These are phyloP conservation scores for Syncephalastrum monosporum DNA, from an alignment of 371 early-diverging fungal genomes.

Conservation along the genomic window DNA sequence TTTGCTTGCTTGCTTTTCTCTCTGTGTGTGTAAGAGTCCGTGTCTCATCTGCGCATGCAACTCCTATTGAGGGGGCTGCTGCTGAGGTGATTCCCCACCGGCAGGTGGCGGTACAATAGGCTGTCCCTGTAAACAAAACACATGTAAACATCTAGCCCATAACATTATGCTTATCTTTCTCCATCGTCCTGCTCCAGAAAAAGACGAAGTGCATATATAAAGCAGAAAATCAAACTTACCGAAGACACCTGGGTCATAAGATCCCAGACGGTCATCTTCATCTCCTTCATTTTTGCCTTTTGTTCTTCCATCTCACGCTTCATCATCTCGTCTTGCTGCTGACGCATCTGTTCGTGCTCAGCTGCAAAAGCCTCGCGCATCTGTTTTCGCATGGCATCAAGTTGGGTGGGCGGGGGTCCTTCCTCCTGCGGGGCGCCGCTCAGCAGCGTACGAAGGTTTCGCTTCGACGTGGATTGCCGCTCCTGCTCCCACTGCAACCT, in stretches of 20 bases:
- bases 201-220: not conserved
- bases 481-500: constrained; percentile 74
- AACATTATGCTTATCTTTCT: too few relatives aligned
- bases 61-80: constrained; percentile 11
- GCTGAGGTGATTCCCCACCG: constrained; percentile 4
- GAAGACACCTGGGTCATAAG: constrained; percentile 55
- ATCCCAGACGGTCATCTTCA: constrained; percentile 74
- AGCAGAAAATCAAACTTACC: constrained; percentile 21
- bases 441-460: constrained; percentile 45
- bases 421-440: constrained; percentile 32
- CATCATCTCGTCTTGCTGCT: constrained; percentile 54
- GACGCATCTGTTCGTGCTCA: constrained; percentile 52
- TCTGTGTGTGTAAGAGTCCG: not conserved
- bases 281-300: constrained; percentile 59
- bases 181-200: not conserved
- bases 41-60: not conserved
- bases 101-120: constrained; percentile 21
- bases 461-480: constrained; percentile 41
- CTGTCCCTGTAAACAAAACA: constrained; percentile 13
- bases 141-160: not conserved
- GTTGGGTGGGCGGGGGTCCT: constrained; percentile 51
- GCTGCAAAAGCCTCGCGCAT: constrained; percentile 58
- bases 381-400: constrained; percentile 58
- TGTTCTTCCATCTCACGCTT: constrained; percentile 58
- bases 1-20: not conserved